Conservation (phyloP, 2,329 filamentous ascomycete species). For the Pseudogymnoascus sp. region DNA sequence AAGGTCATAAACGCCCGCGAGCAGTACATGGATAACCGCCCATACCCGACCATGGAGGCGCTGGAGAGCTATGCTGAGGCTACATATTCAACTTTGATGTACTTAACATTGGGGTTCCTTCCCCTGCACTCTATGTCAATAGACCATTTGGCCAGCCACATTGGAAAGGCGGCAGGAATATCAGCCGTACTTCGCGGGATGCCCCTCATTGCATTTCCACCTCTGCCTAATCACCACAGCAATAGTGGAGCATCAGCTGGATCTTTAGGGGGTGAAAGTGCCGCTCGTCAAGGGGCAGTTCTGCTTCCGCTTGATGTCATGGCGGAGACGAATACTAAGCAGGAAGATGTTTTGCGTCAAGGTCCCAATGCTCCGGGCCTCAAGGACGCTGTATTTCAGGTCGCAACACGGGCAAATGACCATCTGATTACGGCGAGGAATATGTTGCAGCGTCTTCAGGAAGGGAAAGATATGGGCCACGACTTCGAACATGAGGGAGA, state of each 20-base stretch:
- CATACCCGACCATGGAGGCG: slow-evolving; percentile 64
- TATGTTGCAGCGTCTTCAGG: slow-evolving; percentile 75
- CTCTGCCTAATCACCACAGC: slow-evolving; percentile 49
- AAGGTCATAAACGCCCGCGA: slow-evolving; percentile 76
- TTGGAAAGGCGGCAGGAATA: slow-evolving; percentile 90
- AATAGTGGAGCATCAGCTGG: slow-evolving; percentile 38
- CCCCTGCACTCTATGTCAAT: slow-evolving; percentile 75
- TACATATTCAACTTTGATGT: slow-evolving; percentile 88
- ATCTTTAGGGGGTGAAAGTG: slow-evolving; percentile 26
- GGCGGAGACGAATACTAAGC: slow-evolving; percentile 70
- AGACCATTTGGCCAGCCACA: slow-evolving; percentile 89
- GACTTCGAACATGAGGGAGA: slow-evolving; percentile 84
- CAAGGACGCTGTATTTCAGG: slow-evolving; percentile 81
- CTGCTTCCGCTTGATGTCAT: slow-evolving; percentile 85
- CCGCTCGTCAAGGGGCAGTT: slow-evolving; percentile 53
- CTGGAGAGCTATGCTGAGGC: slow-evolving; percentile 89
- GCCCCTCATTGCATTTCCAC: slow-evolving; percentile 76
- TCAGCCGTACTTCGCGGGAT: slow-evolving; percentile 78
- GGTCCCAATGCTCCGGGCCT: slow-evolving; percentile 74
- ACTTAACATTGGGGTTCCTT: slow-evolving; percentile 73
- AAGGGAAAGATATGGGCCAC: slow-evolving; percentile 69
- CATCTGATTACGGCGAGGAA: slow-evolving; percentile 89
- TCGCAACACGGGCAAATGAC: slow-evolving; percentile 90
- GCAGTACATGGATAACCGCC: slow-evolving; percentile 74
- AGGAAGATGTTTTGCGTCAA: slow-evolving; percentile 81